Conservation (phyloP, 345 rosid species). For the Murraya koenigii region DNA sequence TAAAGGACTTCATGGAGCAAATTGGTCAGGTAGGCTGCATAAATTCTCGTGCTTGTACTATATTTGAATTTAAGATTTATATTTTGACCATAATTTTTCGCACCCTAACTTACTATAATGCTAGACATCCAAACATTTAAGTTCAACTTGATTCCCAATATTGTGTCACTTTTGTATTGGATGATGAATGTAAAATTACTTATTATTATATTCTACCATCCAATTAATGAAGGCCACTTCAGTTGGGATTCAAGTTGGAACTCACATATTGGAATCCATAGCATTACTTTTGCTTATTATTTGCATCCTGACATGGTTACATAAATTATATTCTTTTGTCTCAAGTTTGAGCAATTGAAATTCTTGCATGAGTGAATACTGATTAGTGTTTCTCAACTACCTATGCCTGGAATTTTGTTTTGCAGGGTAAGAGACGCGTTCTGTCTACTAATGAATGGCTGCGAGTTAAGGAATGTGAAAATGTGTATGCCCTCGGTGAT, state of each 20-base stretch:
- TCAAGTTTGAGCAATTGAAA: not conserved
- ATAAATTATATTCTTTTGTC: not conserved
- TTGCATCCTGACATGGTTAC: not conserved
- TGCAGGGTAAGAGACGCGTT: conserved; percentile 65
- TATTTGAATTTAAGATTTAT: not conserved
- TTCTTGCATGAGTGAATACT: not conserved
- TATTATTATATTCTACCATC: too few species aligned
- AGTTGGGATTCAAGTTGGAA: too few species aligned
- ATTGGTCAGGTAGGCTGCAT: conserved; percentile 68
- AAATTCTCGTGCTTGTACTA: not conserved
- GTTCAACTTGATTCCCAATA: too few species aligned
- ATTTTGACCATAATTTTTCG: conserved; percentile 1
- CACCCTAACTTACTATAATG: not conserved
- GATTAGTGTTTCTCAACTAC: not conserved
- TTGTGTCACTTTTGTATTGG: too few species aligned
- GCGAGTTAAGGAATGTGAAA: conserved; percentile 71
- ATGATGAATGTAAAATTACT: too few species aligned
- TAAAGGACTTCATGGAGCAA: conserved; percentile 83
- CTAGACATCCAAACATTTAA: too few species aligned
- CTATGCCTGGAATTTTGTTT: conserved; percentile 10
- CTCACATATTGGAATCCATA: too few species aligned
- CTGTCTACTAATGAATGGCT: conserved; percentile 92
- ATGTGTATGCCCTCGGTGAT: conserved; percentile 89
- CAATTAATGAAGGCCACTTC: too few species aligned
- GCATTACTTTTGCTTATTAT: not conserved